phyloP scores from a whole-genome alignment of 176 grass and related monocot species.

The Poa pratensis region DNA sequence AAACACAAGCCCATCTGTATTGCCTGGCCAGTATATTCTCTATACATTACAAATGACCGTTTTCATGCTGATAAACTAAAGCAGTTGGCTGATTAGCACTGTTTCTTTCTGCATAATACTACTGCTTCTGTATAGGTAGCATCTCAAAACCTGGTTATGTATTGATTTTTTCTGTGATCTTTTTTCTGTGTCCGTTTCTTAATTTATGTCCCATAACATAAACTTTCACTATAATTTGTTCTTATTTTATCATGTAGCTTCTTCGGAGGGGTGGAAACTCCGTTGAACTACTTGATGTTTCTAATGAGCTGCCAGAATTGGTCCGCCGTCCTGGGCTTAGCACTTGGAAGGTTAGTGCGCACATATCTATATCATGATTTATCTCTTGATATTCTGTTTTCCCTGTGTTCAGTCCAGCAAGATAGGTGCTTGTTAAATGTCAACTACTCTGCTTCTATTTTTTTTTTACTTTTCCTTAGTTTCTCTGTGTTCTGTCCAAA shows the following conservation, averaged over 20 bases:
- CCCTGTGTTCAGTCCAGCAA: constrained; percentile 3
- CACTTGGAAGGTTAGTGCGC: constrained; percentile 85
- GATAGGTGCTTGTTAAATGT: neutral
- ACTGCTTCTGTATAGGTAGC: neutral
- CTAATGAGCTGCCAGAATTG: constrained; percentile 70
- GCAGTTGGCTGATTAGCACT: constrained; percentile 15
- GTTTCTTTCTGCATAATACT: neutral
- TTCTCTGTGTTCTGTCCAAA: neutral
- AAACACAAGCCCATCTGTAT: constrained; percentile 13
- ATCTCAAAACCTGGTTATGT: neutral
- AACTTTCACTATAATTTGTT: constrained; percentile 26
- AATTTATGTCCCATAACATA: constrained; percentile 21
- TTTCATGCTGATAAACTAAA: constrained; percentile 13
- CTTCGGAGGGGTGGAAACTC: constrained; percentile 80
- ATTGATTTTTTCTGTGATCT: neutral
- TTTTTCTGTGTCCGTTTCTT: constrained; percentile 1
- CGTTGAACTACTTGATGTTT: constrained; percentile 91
- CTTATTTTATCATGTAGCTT: constrained; percentile 60
- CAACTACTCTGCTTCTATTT: neutral
- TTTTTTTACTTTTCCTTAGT: neutral
- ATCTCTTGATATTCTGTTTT: constrained; percentile 17
- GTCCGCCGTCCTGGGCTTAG: constrained; percentile 69
- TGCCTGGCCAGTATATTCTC: neutral
- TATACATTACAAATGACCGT: neutral
- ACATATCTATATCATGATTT: constrained; percentile 17